A percentile compares a stretch with the other conserved stretches of the same genome.
Evolutionary conservation across 2,329 filamentous ascomycete genomes (phyloP).

Genomic region (Alternaria arbusti): DNA sequence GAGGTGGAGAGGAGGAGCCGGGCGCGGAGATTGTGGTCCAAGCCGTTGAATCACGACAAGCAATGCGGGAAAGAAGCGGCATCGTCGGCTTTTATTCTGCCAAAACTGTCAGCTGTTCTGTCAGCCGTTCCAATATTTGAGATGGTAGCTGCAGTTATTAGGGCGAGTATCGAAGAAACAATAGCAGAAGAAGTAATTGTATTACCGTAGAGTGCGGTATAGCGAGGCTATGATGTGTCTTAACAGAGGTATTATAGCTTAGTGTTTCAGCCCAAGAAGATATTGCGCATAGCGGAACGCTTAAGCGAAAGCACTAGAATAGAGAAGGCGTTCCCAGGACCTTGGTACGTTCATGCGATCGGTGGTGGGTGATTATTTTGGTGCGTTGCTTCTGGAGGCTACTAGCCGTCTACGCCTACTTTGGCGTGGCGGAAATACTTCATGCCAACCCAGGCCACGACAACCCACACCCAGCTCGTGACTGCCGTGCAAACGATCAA

Average conservation of each 20-base stretch:
- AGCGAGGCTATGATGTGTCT: slow-evolving; percentile 15
- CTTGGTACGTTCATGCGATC: slow-evolving; percentile 15
- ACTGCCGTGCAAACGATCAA: slow-evolving; percentile 91
- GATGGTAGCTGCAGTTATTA: slow-evolving; percentile 8
- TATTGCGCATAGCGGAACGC: slow-evolving; percentile 36
- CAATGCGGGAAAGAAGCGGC: slow-evolving; percentile 9
- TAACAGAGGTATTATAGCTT: slow-evolving; percentile 33
- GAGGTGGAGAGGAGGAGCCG: slow-evolving; percentile 14
- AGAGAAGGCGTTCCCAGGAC: slow-evolving; percentile 21
- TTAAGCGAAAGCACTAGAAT: slow-evolving; percentile 34
- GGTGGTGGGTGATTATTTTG: slow-evolving; percentile 14
- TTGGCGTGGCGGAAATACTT: slow-evolving; percentile 99
- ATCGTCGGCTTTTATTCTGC: slow-evolving; percentile 12
- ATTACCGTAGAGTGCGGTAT: slow-evolving; percentile 8
- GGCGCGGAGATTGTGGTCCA: slow-evolving; percentile 14
- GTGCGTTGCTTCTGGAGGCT: background rate
- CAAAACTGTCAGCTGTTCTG: slow-evolving; percentile 7
- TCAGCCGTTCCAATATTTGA: slow-evolving; percentile 18
- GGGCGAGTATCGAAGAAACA: slow-evolving; percentile 4
- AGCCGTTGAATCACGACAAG: slow-evolving; percentile 3
- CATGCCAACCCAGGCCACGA: slow-evolving; percentile 98
- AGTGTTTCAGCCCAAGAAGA: slow-evolving; percentile 42
- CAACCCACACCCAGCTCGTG: slow-evolving; percentile 99
- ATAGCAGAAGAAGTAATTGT: slow-evolving; percentile 5
- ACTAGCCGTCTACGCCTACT: slow-evolving; percentile 66